Base-by-base conservation (phyloP, 352 stramenopile genomes). In the Hyaloperonospora brassicae region DNA sequence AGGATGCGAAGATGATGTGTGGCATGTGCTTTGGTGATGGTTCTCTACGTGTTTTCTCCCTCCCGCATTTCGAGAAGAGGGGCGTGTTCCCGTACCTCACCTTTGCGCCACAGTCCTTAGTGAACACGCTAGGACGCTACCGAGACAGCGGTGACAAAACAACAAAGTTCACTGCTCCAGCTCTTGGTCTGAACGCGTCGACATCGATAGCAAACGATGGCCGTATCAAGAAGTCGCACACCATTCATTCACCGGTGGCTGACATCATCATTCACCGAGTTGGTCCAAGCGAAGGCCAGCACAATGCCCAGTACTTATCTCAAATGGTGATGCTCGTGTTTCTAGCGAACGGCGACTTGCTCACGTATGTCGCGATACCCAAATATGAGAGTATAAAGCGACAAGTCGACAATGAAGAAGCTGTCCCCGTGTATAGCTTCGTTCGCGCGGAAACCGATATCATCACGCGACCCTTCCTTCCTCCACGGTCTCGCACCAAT, bases 271-370 rank as follows among this genome's bases (percentile, higher is more conserved):
- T 93, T 44, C 81, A 91, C 49, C 79, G 84, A 17, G 67, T 93
- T 4, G 84, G 84, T 7, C 81, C 84, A 7, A 86, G 72, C 38
- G 84, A 93, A 64, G 79, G 72, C 0, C 72, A 76, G 13, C 55
- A 81, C 17, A 91, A 93, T 39, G 65, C 79, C 8, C 78, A 90
- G 48, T 82, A 84, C 49, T 72, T 93, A 30, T 62, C 75, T 13
- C 74, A 73, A 2, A 92, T 93, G 81, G 81, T 92, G 13, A 57
- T 93, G 48, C 61, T 93, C 3, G 84, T 93, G 22, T 93, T 92
- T 24, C 57, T 93, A 4, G 81, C 84, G 1, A 93, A 93, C 25
- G 84, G 84, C 12, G 84, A 93, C 42, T 57, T 93, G 65, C 70
- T 93, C 10, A 73, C 88, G 69, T 93, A 93, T 50, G 65, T 73